These are phyloP conservation scores for Trametes versicolor DNA, from an alignment of 1,284 basidiomycete genomes.

Conservation along the genomic window DNA sequence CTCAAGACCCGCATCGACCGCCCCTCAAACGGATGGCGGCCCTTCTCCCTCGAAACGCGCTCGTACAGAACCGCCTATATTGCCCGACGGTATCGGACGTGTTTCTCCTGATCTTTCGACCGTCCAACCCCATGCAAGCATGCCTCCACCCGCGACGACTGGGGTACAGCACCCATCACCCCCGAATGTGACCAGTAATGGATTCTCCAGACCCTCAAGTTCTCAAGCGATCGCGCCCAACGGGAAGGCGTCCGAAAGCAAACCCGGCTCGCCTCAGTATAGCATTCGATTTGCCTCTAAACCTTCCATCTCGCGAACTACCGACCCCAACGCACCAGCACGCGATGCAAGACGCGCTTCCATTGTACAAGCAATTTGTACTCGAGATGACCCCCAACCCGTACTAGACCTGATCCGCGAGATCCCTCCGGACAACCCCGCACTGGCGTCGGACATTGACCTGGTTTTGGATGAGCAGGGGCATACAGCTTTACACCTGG, in stretches of 20 bases:
- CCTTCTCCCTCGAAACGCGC: conserved; percentile 73
- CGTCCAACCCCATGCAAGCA: conserved; percentile 31
- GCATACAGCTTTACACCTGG: conserved; percentile 95
- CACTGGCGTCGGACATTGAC: conserved; percentile 67
- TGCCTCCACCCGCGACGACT: conserved; percentile 32
- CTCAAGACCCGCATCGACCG: conserved; percentile 58
- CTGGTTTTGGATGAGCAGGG: conserved; percentile 92
- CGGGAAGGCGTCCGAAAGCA: conserved; percentile 35
- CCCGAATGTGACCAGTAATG: conserved; percentile 22
- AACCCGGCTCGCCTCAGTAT: conserved; percentile 40
- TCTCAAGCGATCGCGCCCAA: conserved; percentile 34
- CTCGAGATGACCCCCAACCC: conserved; percentile 69
- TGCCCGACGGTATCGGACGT: conserved; percentile 30
- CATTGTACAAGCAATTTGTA: conserved; percentile 70
- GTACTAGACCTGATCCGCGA: conserved; percentile 74
- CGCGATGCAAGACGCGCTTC: conserved; percentile 70
- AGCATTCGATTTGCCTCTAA: conserved; percentile 75
- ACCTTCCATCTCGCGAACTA: conserved; percentile 64
- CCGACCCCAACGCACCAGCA: conserved; percentile 65
- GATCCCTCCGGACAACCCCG: conserved; percentile 59
- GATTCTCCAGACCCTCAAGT: conserved; percentile 37
- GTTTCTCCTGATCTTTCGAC: conserved; percentile 22
- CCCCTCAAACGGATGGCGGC: conserved; percentile 56
- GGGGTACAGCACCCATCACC: conserved; percentile 22
- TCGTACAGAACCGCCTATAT: conserved; percentile 60